phyloP scores from a whole-genome alignment of 2,329 filamentous ascomycete genomes.

The Diaporthe vaccinii region DNA sequence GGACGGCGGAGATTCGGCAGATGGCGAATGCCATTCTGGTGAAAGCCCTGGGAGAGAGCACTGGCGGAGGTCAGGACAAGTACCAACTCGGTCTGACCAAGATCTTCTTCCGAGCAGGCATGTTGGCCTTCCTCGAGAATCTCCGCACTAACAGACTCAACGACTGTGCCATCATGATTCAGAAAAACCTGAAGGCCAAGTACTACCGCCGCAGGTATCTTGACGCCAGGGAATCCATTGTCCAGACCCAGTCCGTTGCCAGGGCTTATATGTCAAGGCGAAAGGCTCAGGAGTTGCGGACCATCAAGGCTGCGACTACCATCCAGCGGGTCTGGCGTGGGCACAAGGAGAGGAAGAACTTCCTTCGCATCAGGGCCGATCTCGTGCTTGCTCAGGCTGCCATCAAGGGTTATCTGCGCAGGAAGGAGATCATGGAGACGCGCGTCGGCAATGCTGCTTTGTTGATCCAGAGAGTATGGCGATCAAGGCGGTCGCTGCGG shows the following conservation, averaged over 20 bases:
- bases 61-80: conserved; percentile 84
- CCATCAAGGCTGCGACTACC: conserved; percentile 87
- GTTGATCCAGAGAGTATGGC: conserved; percentile 92
- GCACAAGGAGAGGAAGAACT: conserved; percentile 87
- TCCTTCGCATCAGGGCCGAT: conserved; percentile 82
- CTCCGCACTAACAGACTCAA: conserved; percentile 91
- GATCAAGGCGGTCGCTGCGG: conserved; percentile 81
- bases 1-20: conserved; percentile 92
- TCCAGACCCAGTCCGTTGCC: conserved; percentile 82
- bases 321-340: conserved; percentile 97
- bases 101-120: conserved; percentile 99
- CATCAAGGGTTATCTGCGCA: conserved; percentile 91
- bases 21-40: conserved; percentile 95
- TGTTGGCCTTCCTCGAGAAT: conserved; percentile 98
- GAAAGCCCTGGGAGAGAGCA: conserved; percentile 86
- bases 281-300: conserved; percentile 83
- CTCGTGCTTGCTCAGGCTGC: conserved; percentile 90
- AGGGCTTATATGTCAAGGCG: conserved; percentile 84
- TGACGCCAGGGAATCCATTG: conserved; percentile 84
- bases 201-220: conserved; percentile 95
- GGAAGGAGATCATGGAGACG: conserved; percentile 93
- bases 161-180: conserved; percentile 95
- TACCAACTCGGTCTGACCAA: conserved; percentile 98
- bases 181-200: conserved; percentile 96
- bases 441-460: conserved; percentile 91